phyloP scores from a whole-genome alignment of 306 rosid species.

The Gastrolobium villosum region DNA sequence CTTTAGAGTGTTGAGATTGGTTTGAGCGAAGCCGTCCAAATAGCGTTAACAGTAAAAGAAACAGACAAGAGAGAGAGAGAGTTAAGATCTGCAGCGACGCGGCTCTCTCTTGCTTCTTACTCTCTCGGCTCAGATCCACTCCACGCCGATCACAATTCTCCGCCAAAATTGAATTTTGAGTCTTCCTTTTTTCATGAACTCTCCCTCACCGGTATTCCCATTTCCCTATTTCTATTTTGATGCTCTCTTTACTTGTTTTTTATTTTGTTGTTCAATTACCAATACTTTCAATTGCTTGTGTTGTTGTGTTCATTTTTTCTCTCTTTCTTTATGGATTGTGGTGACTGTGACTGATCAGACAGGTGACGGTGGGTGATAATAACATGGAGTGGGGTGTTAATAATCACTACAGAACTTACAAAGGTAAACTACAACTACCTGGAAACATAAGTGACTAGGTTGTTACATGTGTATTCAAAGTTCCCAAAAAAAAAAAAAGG shows the following conservation, averaged over 20 bases:
- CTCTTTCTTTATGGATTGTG: neutral
- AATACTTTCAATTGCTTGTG: neutral
- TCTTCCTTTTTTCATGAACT: constrained; percentile 14
- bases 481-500: too few relatives aligned
- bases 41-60: neutral
- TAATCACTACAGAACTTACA: constrained; percentile 67
- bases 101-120: constrained; percentile 51
- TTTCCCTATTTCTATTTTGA: constrained; percentile 13
- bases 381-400: constrained; percentile 85
- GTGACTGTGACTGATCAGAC: constrained; percentile 55
- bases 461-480: too few relatives aligned
- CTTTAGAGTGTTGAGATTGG: too few relatives aligned
- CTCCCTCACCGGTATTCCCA: constrained; percentile 39
- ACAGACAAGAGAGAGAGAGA: neutral
- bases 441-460: neutral
- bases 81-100: constrained; percentile 58
- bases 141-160: constrained; percentile 60
- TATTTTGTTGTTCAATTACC: neutral
- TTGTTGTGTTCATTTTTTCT: constrained; percentile 22
- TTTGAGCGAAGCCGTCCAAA: constrained; percentile 48
- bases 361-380: constrained; percentile 55
- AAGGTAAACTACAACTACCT: constrained; percentile 59
- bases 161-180: constrained; percentile 39
- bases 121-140: constrained; percentile 66
- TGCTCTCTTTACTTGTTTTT: neutral